Evolutionary conservation across 306 rosid genomes (phyloP), one percentile per base, ranked within the genome.

Genomic region (Senna tora): DNA sequence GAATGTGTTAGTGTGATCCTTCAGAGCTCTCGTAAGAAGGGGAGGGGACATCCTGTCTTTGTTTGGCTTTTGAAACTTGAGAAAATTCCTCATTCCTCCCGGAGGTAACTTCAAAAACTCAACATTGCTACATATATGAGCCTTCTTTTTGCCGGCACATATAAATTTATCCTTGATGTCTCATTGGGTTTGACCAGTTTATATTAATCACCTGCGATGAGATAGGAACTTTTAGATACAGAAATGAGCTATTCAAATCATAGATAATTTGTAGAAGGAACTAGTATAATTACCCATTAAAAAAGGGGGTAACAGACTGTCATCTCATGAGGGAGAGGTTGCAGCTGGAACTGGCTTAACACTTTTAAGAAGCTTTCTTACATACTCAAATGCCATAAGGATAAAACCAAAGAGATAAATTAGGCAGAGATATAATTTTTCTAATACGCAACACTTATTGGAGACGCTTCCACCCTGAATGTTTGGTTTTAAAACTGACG

Each of bases 291-390:
- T 80, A 89, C 90, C 87, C 41, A 46, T 59, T 19, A n/a, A 77
- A 58, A 47, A 36, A 38, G 5, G 17, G 66, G 67, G 67, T 63
- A 47, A 75, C 51, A 50, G 80, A n/a, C 65, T 36, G 15, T 57
- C 69, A 46, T 76, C 66, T 75, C 61, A 80, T 25, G 90, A 41
- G 9, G 69, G 38, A 69, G 99, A 72, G 61, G 73, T 33, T 80
- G 80, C 85, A 50, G 86, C 89, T 85, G 89, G 86, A 69, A 66
- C 88, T 13, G 96, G 84, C 71, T 95, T 95, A 51, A 81, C 55
- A 39, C 77, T 77, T 77, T 69, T 77, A 20, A 91, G 61, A 65
- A 74, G 34, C 77, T 63, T 85, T 69, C 82, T 65, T 58, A 82
- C 83, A 75, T 60, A 70, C 65, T 81, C 92, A 39, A 82, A 84